Evolutionary conservation across 2,329 filamentous ascomycete genomes (phyloP), one percentile per base, ranked within the genome.

Genomic region (Botryosphaeria dothidea): DNA sequence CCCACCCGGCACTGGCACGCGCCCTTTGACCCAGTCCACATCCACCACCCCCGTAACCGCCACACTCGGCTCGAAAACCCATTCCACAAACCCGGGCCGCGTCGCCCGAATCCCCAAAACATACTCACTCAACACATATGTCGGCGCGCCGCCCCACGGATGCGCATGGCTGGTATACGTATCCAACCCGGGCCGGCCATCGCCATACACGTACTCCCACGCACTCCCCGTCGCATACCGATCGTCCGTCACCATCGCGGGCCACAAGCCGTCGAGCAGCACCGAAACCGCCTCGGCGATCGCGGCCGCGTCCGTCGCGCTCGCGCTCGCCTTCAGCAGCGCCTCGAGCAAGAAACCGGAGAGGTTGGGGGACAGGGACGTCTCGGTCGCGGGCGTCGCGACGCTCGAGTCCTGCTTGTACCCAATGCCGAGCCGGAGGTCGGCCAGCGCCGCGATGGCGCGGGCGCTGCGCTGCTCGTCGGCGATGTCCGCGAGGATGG

Each of bases 131-230:
- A 83, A 62, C 2, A 83, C 68, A 51, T 82, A 83, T 7, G 80
- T 82, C 1, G 80, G 77, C 5, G 79, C 80, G 0, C 75, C 79
- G 34, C 80, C 77, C 81, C 80, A 83, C 0, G 80, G 79, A 66
- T 83, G 81, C 1, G 73, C 71, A 1, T 81, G 69, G 46, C 76
- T 79, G 1, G 81, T 84, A 68, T 76, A 83, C 0, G 79, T 66
- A 11, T 74, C 74, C 1, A 83, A 71, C 0, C 80, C 81, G 0
- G 81, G 81, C 0, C 71, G 70, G 1, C 76, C 75, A 27, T 78
- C 71, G 0, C 75, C 73, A 43, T 75, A 23, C 72, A 82, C 71
- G 49, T 83, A 83, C 66, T 83, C 81, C 80, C 82, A 84, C 19
- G 74, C 76, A 6, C 80, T 73, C 5, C 80, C 81, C 1, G 75